Conservation (phyloP, 2,329 filamentous ascomycete genomes). For the Aspergillus calidoustus region DNA sequence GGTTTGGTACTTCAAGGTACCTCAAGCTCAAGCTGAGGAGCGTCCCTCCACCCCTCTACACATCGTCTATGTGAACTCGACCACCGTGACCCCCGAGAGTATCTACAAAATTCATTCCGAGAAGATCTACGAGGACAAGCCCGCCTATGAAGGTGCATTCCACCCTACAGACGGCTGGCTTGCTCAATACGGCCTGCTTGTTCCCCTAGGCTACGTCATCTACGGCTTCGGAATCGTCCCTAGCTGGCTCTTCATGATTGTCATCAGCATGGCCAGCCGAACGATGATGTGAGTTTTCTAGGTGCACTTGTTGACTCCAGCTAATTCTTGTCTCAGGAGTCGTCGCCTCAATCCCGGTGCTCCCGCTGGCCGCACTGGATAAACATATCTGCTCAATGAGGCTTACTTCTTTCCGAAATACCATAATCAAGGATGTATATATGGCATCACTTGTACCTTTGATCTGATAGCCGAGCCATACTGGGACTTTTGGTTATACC, state of each 20-base stretch:
- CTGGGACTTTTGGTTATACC: conserved; percentile 14
- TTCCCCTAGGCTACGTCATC: conserved; percentile 61
- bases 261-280: conserved; percentile 64
- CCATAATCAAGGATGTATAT: conserved; percentile 38
- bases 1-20: conserved; percentile 62
- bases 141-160: conserved; percentile 61
- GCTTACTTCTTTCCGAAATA: conserved; percentile 17
- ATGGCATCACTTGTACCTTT: conserved; percentile 32
- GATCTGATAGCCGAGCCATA: conserved; percentile 23
- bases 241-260: conserved; percentile 68
- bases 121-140: conserved; percentile 58
- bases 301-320: not conserved
- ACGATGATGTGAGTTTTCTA: conserved; percentile 61
- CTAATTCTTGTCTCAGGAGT: conserved; percentile 29
- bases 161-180: conserved; percentile 66
- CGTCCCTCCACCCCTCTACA: conserved; percentile 58
- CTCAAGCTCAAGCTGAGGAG: conserved; percentile 56
- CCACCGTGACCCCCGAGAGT: conserved; percentile 59
- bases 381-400: conserved; percentile 23
- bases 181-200: conserved; percentile 56
- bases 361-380: conserved; percentile 26
- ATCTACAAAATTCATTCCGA: conserved; percentile 62
- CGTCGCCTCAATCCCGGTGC: conserved; percentile 33
- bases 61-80: conserved; percentile 61
- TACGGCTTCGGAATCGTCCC: conserved; percentile 63